These are phyloP conservation scores for Plicaturopsis crispa DNA, from an alignment of 768 basidiomycete species.

Conservation along the genomic window DNA sequence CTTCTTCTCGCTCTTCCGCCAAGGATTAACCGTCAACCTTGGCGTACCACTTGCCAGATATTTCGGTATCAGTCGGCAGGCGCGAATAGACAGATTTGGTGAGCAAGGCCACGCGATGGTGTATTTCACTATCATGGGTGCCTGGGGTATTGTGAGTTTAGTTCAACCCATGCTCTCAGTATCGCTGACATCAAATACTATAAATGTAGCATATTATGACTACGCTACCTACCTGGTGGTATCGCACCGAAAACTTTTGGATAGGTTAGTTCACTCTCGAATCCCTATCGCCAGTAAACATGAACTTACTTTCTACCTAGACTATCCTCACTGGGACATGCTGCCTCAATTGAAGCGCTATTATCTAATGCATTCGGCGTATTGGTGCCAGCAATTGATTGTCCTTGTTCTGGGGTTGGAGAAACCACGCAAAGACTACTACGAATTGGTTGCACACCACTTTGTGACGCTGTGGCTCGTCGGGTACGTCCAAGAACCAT, in stretches of 20 bases:
- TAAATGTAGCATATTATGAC: constrained; percentile 76
- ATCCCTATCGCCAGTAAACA: background rate
- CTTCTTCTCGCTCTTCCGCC: constrained; percentile 85
- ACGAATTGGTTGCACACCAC: constrained; percentile 85
- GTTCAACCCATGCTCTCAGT: background rate
- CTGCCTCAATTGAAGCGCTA: constrained; percentile 78
- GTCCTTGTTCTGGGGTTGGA: constrained; percentile 81
- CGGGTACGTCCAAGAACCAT: constrained; percentile 42
- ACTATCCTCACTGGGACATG: constrained; percentile 92
- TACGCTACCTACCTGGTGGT: constrained; percentile 80
- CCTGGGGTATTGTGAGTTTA: constrained; percentile 72
- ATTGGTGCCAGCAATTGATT: constrained; percentile 95
- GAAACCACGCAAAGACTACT: constrained; percentile 90
- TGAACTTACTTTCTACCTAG: constrained; percentile 27
- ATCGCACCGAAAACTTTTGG: constrained; percentile 80
- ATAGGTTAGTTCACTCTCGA: constrained; percentile 37
- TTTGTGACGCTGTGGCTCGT: constrained; percentile 92
- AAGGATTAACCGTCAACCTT: constrained; percentile 60
- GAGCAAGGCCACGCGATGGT: constrained; percentile 87
- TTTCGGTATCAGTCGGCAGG: constrained; percentile 58
- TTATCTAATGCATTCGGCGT: constrained; percentile 88
- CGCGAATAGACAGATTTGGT: constrained; percentile 77
- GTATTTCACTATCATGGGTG: constrained; percentile 68
- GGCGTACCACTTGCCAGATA: constrained; percentile 60
- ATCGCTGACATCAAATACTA: background rate